Evolutionary conservation across 179 eudicot species (phyloP).

Genomic region (Amaranthus tricolor): DNA sequence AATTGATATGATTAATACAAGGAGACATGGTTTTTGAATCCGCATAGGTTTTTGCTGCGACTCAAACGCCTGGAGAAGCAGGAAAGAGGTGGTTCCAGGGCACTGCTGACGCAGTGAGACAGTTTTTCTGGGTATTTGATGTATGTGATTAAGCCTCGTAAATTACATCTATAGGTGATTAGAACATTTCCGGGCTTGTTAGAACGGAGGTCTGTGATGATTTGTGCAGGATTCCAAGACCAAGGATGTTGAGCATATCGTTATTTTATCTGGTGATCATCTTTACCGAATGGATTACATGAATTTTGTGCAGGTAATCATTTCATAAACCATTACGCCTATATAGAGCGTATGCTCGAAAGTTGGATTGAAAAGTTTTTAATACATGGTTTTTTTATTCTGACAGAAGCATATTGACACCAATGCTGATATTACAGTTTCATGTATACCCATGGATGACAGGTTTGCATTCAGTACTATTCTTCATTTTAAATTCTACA

Average conservation of each 20-base stretch:
- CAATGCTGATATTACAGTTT: conserved; percentile 87
- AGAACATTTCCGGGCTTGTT: neutral
- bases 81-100: conserved; percentile 96
- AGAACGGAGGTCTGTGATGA: conserved; percentile 8
- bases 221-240: conserved; percentile 66
- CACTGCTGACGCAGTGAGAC: conserved; percentile 96
- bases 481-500: neutral
- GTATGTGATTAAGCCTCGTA: conserved; percentile 27
- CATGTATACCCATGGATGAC: conserved; percentile 92
- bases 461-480: conserved; percentile 38
- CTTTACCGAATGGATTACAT: conserved; percentile 91
- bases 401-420: conserved; percentile 80
- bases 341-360: neutral
- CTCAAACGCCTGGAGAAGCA: conserved; percentile 92
- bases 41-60: conserved; percentile 80
- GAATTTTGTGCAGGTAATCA: conserved; percentile 68
- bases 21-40: neutral
- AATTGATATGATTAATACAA: neutral
- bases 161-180: neutral
- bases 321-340: neutral
- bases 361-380: conserved; percentile 3
- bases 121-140: conserved; percentile 84
- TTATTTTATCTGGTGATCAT: conserved; percentile 95
- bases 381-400: conserved; percentile 2
- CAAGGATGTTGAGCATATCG: conserved; percentile 69